Base-by-base conservation (phyloP, 2,329 filamentous ascomycete genomes). In the Ophiocordyceps sinensis region DNA sequence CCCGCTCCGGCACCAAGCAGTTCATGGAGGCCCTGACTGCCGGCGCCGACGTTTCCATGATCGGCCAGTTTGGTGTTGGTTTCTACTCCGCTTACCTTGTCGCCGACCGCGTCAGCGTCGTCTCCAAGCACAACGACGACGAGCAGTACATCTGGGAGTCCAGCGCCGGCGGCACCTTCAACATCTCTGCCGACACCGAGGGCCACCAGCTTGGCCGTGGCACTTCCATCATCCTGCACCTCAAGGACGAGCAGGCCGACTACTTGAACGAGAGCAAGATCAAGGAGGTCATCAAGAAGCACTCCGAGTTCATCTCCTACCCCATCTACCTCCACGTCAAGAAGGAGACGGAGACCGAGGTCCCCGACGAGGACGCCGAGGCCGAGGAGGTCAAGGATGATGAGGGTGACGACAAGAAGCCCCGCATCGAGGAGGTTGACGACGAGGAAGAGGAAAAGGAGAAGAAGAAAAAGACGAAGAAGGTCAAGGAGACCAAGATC, bases 241-340 rank as follows among this genome's bases (percentile, higher is more conserved):
- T 98, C 61, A 98, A 98, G 85, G 91, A 98, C 57, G 91, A 98
- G 79, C 91, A 98, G 77, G 75, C 74, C 51, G 91, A 96, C 67
- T 98, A 94, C 80, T 76, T 96, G 54, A 93, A 96, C 70, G 91
- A 98, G 83, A 77, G 77, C 76, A 91, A 89, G 78, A 83, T 98
- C 77, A 98, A 98, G 85, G 91, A 98, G 77, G 89, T 98, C 53
- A 88, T 98, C 77, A 96, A 96, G 87, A 98, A 98, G 85, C 91
- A 98, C 84, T 96, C 91, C 63, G 91, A 98, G 75, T 98, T 98
- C 79, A 98, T 98, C 75, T 96, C 91, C 40, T 98, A 98, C 79
- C 91, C 91, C 62, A 98, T 98, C 82, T 98, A 95, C 79, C 89
- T 98, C 54, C 91, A 98, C 74, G 88, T 98, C 61, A 70, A 84